Percentiles rank a stretch among this genome's conserved stretches.
Evolutionary conservation across 2,329 filamentous ascomycete genomes (phyloP).

Genomic region (Apiospora phragmitis): DNA sequence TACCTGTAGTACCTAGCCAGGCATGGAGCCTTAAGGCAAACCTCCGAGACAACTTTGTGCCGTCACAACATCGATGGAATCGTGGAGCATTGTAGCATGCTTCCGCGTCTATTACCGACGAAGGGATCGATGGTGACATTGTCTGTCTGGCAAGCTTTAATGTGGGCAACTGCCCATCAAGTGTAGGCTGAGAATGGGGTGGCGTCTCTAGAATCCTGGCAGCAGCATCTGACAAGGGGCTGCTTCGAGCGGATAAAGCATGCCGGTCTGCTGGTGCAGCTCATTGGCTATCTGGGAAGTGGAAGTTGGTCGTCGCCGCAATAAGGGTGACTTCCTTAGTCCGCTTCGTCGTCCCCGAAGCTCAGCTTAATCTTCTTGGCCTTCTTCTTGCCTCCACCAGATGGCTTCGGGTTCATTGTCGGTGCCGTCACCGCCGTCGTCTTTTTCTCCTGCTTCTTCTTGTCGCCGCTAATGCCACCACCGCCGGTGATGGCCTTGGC

Average conservation of each 20-base stretch:
- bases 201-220: not conserved
- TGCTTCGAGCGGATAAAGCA: not conserved
- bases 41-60: not conserved
- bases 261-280: too few species aligned
- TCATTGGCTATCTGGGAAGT: not conserved
- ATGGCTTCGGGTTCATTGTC: not conserved
- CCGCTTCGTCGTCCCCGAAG: constrained; percentile 61
- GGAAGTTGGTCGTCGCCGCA: not conserved
- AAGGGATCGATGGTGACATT: not conserved
- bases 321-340: not conserved
- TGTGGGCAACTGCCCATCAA: not conserved
- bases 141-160: not conserved
- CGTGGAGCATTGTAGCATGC: not conserved
- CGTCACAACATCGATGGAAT: not conserved
- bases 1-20: not conserved
- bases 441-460: constrained; percentile 17
- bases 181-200: not conserved
- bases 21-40: too few species aligned
- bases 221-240: not conserved
- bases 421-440: constrained; percentile 19
- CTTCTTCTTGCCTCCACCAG: constrained; percentile 34
- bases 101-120: not conserved
- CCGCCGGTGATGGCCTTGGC: constrained; percentile 24
- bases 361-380: constrained; percentile 68
- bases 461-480: constrained; percentile 11